phyloP scores from a whole-genome alignment of 2,329 filamentous ascomycete species.

The Nigrospora osmanthi region DNA sequence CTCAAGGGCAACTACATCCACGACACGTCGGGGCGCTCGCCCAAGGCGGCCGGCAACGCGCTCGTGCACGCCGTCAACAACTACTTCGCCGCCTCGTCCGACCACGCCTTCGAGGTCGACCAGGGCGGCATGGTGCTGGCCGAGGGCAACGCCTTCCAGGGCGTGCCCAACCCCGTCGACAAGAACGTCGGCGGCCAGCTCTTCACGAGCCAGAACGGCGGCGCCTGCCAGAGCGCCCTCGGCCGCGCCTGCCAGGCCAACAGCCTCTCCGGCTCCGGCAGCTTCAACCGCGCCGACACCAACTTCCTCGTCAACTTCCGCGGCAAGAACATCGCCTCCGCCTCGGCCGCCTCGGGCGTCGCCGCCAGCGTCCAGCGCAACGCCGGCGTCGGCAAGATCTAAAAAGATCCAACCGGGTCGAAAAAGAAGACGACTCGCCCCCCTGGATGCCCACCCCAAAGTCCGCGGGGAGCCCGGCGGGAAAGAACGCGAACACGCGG shows the following conservation, averaged over 20 bases:
- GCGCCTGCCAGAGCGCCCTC: conserved; percentile 3
- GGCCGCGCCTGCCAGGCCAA: conserved; percentile 5
- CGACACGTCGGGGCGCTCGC: conserved; percentile 30
- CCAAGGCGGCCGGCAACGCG: conserved; percentile 28
- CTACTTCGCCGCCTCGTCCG: conserved; percentile 28
- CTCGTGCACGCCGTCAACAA: conserved; percentile 29
- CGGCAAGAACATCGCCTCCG: conserved; percentile 7
- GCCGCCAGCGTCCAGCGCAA: conserved; percentile 1
- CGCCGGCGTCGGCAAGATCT: conserved; percentile 6
- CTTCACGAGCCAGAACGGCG: conserved; percentile 5
- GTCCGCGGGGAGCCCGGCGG: too few relatives aligned
- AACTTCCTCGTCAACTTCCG: conserved; percentile 5
- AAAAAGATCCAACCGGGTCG: too few relatives aligned
- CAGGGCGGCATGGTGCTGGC: conserved; percentile 30
- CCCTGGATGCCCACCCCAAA: too few relatives aligned
- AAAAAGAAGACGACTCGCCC: too few relatives aligned
- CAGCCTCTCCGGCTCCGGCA: conserved; percentile 5
- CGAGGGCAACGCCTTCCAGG: conserved; percentile 39
- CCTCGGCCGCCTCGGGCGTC: conserved; percentile 1
- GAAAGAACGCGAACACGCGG: too few relatives aligned
- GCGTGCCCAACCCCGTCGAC: conserved; percentile 10
- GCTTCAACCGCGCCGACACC: conserved; percentile 4
- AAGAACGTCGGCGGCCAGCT: conserved; percentile 2
- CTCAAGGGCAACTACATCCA: conserved; percentile 35
- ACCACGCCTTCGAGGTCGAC: conserved; percentile 36